Evolutionary conservation across 805 yeast genomes (phyloP).

Genomic region (Candida ponderosae): DNA sequence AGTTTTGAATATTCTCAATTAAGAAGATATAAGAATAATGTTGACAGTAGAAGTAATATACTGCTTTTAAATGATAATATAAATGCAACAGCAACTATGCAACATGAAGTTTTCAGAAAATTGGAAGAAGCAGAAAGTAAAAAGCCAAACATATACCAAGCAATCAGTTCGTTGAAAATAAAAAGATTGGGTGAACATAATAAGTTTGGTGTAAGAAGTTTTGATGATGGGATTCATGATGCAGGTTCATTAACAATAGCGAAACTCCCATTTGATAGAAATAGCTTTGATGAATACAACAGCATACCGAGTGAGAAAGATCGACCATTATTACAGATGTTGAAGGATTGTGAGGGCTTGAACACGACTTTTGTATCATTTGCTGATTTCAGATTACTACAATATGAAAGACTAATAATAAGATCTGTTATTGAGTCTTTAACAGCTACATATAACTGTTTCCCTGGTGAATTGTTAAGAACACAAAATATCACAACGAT

Average conservation of each 20-base stretch:
- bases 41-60: conserved; percentile 42
- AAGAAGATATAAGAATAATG: conserved; percentile 30
- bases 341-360: conserved; percentile 20
- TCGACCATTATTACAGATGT: conserved; percentile 14
- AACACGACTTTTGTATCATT: conserved; percentile 22
- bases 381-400: conserved; percentile 37
- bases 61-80: conserved; percentile 64
- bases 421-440: conserved; percentile 67
- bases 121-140: conserved; percentile 1
- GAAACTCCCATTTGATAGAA: conserved; percentile 30
- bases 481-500: conserved; percentile 27
- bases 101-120: conserved; percentile 46
- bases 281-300: conserved; percentile 11
- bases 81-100: conserved; percentile 50
- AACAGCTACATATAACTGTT: conserved; percentile 56
- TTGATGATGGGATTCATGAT: conserved; percentile 45
- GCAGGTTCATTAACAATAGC: conserved; percentile 45
- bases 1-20: conserved; percentile 47
- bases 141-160: conserved; percentile 45
- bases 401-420: conserved; percentile 56
- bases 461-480: conserved; percentile 53
- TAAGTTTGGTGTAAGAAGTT: conserved; percentile 14
- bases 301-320: conserved; percentile 14
- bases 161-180: conserved; percentile 59
- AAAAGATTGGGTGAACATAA: conserved; percentile 27